A percentile compares a stretch with the other conserved stretches of the same genome.
These are phyloP conservation scores for Quercus bicolor DNA, from an alignment of 306 rosid genomes.

Conservation along the genomic window DNA sequence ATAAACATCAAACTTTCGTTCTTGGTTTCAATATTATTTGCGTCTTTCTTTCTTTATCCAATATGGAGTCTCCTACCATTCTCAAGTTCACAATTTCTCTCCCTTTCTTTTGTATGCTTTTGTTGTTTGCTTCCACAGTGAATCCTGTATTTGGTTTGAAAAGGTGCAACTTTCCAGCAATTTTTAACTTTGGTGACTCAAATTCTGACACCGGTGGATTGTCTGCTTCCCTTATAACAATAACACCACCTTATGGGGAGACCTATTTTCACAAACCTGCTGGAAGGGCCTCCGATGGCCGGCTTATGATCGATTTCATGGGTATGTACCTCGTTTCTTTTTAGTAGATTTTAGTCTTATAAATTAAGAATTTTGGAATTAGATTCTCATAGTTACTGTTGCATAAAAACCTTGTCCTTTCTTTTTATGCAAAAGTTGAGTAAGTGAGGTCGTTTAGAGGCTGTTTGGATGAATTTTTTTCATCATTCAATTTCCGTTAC, in stretches of 20 bases:
- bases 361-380: too few relatives aligned
- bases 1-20: not conserved
- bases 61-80: not conserved
- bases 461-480: too few relatives aligned
- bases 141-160: constrained; percentile 10
- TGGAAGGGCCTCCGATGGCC: too few relatives aligned
- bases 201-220: constrained; percentile 52
- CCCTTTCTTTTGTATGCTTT: not conserved
- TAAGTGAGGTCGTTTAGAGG: too few relatives aligned
- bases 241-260: constrained; percentile 42
- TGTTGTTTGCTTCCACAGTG: not conserved
- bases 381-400: too few relatives aligned
- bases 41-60: not conserved
- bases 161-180: constrained; percentile 42
- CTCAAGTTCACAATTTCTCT: not conserved
- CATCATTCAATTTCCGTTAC: too few relatives aligned
- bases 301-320: too few relatives aligned
- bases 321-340: too few relatives aligned
- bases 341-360: too few relatives aligned
- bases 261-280: not conserved
- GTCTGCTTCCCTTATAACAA: constrained; percentile 19
- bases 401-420: too few relatives aligned
- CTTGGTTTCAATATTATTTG: not conserved
- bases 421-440: too few relatives aligned
- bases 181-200: constrained; percentile 53